Evolutionary conservation across 352 stramenopile genomes (phyloP).

Genomic region (Pythium utonaiense): DNA sequence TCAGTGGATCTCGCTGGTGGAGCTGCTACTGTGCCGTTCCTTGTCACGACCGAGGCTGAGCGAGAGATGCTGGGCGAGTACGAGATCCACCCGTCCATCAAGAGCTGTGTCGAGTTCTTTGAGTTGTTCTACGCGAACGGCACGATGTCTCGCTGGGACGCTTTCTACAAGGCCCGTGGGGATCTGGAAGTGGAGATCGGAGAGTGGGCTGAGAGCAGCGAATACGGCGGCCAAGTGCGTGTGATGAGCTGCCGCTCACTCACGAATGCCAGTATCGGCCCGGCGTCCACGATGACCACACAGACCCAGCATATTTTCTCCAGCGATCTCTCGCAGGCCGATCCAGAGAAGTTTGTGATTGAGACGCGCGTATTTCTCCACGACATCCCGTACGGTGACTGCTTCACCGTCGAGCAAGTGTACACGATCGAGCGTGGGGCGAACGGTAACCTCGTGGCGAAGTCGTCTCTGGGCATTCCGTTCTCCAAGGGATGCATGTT

Average conservation of each 20-base stretch:
- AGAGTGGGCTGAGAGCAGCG: conserved; percentile 56
- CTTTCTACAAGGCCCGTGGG: conserved; percentile 68
- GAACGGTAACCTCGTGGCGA: conserved; percentile 44
- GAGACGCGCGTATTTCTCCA: conserved; percentile 66
- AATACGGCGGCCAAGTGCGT: conserved; percentile 68
- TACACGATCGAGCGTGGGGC: conserved; percentile 45
- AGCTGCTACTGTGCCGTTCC: conserved; percentile 46
- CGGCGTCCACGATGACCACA: conserved; percentile 79
- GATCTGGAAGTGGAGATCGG: conserved; percentile 71
- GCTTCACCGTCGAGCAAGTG: conserved; percentile 77
- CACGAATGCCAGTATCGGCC: conserved; percentile 81
- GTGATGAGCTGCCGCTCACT: conserved; percentile 63
- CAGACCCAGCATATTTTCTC: conserved; percentile 70
- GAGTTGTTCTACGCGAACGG: conserved; percentile 63
- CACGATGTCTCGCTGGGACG: conserved; percentile 38
- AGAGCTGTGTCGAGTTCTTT: conserved; percentile 54
- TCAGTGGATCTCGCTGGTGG: conserved; percentile 47
- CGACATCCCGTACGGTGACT: conserved; percentile 86
- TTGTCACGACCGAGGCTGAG: conserved; percentile 62
- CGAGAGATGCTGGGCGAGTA: conserved; percentile 72
- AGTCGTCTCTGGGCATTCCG: conserved; percentile 71
- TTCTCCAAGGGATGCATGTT: conserved; percentile 89
- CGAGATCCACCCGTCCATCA: conserved; percentile 49
- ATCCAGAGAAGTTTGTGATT: conserved; percentile 51
- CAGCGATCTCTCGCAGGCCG: conserved; percentile 28